phyloP scores from a whole-genome alignment of 2,329 filamentous ascomycete species.

The Penicillium sp. region DNA sequence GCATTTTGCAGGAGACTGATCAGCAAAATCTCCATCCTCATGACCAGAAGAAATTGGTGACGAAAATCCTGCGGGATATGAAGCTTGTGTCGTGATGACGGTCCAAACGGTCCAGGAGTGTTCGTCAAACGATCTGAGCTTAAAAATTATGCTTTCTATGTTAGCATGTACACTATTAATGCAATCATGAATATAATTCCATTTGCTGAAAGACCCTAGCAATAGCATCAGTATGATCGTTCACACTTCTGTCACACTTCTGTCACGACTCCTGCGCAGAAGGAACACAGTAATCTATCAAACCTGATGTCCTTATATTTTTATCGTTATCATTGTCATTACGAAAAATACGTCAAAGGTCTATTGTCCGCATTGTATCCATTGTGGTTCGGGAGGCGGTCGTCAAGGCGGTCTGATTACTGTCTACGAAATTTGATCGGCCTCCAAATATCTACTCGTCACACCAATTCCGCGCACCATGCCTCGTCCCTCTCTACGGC shows the following conservation, averaged over 20 bases:
- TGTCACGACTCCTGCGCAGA: too few relatives aligned
- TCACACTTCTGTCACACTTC: too few relatives aligned
- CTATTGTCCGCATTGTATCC: too few relatives aligned
- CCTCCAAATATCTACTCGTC: not conserved
- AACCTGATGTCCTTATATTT: too few relatives aligned
- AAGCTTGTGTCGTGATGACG: slow-evolving; percentile 33
- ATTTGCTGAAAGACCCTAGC: not conserved
- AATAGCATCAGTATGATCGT: not conserved
- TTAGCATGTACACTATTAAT: slow-evolving; percentile 19
- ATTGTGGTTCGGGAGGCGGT: not conserved
- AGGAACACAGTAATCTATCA: too few relatives aligned
- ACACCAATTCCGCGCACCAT: not conserved
- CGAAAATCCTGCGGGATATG: slow-evolving; percentile 46
- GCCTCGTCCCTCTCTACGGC: not conserved
- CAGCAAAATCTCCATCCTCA: slow-evolving; percentile 51
- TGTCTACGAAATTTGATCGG: slow-evolving; percentile 6
- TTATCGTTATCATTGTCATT: too few relatives aligned
- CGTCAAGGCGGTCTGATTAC: not conserved
- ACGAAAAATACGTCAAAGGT: too few relatives aligned
- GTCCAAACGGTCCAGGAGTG: slow-evolving; percentile 9
- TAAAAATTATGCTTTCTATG: slow-evolving; percentile 9
- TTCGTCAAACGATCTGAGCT: slow-evolving; percentile 2
- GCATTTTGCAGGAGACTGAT: slow-evolving; percentile 77
- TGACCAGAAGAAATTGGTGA: slow-evolving; percentile 51
- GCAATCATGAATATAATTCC: slow-evolving; percentile 7